Conservation (phyloP, 164 flowering plant genomes). For the Vitis vinifera region ASM3070453v1 NC_081818.1:30427501-30428000, state of each 20-base stretch:
- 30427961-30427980: neutral
- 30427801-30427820: slow-evolving; percentile 97
- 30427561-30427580: slow-evolving; percentile 92
- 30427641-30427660: slow-evolving; percentile 69
- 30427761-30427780: slow-evolving; percentile 99
- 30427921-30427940: slow-evolving; percentile 5
- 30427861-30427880: slow-evolving; percentile 87
- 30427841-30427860: slow-evolving; percentile 94
- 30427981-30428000: neutral
- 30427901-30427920: slow-evolving; percentile 87
- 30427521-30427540: slow-evolving; percentile 79
- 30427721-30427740: slow-evolving; percentile 5
- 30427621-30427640: slow-evolving; percentile 91
- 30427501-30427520: slow-evolving; percentile 84
- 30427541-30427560: slow-evolving; percentile 75
- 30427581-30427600: slow-evolving; percentile 93
- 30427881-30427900: slow-evolving; percentile 98
- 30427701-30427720: neutral
- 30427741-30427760: slow-evolving; percentile 52
- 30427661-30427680: neutral
- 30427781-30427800: slow-evolving; percentile 97
- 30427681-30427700: neutral
- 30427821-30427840: slow-evolving; percentile 95
- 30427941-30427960: neutral
- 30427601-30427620: slow-evolving; percentile 99